phyloP scores from a whole-genome alignment of 805 yeast species.

The Starmerella kuoi region DNA sequence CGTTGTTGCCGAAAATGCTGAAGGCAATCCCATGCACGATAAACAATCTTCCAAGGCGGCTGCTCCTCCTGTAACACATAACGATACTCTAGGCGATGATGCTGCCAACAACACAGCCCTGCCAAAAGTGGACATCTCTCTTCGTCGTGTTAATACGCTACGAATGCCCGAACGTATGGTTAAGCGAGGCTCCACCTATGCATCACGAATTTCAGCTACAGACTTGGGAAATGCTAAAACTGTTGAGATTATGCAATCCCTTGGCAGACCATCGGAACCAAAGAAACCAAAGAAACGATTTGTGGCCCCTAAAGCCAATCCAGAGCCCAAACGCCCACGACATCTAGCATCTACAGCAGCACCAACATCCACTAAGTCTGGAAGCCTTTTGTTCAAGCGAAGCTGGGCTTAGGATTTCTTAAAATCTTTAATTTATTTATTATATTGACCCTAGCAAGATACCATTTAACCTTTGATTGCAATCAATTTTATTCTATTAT shows the following conservation, averaged over 20 bases:
- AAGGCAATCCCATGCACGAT: no score
- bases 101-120: not conserved
- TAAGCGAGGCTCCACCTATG: constrained; percentile 9
- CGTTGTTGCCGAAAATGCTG: no score
- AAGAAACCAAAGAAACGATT: constrained; percentile 2
- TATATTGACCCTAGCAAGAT: no score
- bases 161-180: not conserved
- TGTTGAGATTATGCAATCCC: constrained; percentile 14
- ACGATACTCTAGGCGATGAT: not conserved
- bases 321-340: constrained; percentile 7
- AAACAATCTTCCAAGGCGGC: no score
- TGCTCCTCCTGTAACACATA: no score
- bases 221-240: constrained; percentile 8
- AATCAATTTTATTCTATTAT: no score
- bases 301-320: constrained; percentile 9
- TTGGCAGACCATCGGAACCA: constrained; percentile 6
- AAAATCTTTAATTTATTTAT: no score
- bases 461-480: no score
- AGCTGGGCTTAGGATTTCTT: constrained; percentile 10
- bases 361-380: not conserved
- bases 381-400: constrained; percentile 10
- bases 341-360: constrained; percentile 1
- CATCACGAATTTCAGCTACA: constrained; percentile 14
- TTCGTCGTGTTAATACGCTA: not conserved
- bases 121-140: not conserved